Percentiles rank a stretch among this genome's conserved stretches.
Conservation (phyloP, 805 yeast species). For the Wickerhamiella dianesei region DNA sequence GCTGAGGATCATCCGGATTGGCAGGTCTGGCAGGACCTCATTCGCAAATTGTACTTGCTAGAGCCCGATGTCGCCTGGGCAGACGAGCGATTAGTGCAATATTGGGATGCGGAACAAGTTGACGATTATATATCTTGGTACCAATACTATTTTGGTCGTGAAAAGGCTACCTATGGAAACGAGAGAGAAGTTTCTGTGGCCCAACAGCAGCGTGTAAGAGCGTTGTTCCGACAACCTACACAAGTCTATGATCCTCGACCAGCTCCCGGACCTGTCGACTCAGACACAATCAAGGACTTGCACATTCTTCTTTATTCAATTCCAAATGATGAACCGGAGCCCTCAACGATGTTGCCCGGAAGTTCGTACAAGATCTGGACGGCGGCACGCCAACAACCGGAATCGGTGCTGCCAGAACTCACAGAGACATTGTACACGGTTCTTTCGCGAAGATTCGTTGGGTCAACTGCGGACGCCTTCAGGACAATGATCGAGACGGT, state of each 20-base stretch:
- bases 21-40: slow-evolving; percentile 25
- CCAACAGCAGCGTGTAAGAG: neutral
- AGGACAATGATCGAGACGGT: neutral
- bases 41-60: slow-evolving; percentile 20
- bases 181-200: neutral
- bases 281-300: slow-evolving; percentile 8
- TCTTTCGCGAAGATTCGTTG: slow-evolving; percentile 1
- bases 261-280: neutral
- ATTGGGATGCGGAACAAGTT: slow-evolving; percentile 37
- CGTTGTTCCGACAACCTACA: neutral
- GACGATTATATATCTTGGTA: slow-evolving; percentile 41
- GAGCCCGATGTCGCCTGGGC: slow-evolving; percentile 19
- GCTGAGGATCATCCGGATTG: slow-evolving; percentile 17
- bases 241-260: neutral
- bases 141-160: slow-evolving; percentile 12
- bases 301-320: slow-evolving; percentile 3
- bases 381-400: neutral
- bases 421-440: slow-evolving; percentile 4
- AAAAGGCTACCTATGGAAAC: neutral
- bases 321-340: neutral
- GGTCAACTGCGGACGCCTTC: slow-evolving; percentile 1
- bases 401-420: slow-evolving; percentile 9
- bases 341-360: neutral
- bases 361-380: neutral
- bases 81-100: slow-evolving; percentile 27